phyloP scores from a whole-genome alignment of 2,329 filamentous ascomycete genomes.

The Lasiodiplodia gonubiensis region DNA sequence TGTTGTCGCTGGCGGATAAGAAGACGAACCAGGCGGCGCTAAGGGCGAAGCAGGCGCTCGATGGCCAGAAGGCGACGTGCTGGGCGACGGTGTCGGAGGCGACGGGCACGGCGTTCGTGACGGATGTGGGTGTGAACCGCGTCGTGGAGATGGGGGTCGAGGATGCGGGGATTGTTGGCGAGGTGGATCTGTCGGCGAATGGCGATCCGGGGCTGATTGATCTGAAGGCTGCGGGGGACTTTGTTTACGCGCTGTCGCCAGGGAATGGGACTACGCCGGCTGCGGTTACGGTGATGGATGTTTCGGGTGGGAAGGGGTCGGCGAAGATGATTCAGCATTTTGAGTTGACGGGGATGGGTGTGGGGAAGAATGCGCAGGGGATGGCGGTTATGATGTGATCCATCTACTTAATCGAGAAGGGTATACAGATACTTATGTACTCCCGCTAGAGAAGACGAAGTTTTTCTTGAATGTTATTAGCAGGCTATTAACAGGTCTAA shows the following conservation, averaged over 20 bases:
- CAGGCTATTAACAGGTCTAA: no score
- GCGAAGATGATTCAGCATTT: conserved; percentile 49
- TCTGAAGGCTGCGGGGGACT: conserved; percentile 57
- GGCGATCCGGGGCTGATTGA: conserved; percentile 64
- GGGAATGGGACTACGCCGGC: conserved; percentile 54
- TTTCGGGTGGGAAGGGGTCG: conserved; percentile 32
- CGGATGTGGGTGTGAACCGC: conserved; percentile 59
- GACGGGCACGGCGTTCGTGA: conserved; percentile 62
- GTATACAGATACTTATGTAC: no score
- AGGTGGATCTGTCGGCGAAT: conserved; percentile 50
- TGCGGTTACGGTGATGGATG: conserved; percentile 50
- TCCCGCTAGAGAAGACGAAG: no score
- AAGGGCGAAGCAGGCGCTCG: conserved; percentile 47
- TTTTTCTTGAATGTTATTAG: no score
- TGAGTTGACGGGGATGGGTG: conserved; percentile 35
- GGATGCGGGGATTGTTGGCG: conserved; percentile 55
- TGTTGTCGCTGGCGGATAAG: conserved; percentile 52
- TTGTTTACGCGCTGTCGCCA: conserved; percentile 64
- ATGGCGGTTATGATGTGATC: conserved; percentile 40
- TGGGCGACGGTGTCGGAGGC: conserved; percentile 60
- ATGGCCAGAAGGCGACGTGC: conserved; percentile 62
- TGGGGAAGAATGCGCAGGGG: conserved; percentile 42
- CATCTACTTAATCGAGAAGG: no score
- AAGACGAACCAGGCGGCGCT: conserved; percentile 39
- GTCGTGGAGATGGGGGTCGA: conserved; percentile 62